Conservation (phyloP, 768 basidiomycete genomes). For the Hericium coralloides region DNA sequence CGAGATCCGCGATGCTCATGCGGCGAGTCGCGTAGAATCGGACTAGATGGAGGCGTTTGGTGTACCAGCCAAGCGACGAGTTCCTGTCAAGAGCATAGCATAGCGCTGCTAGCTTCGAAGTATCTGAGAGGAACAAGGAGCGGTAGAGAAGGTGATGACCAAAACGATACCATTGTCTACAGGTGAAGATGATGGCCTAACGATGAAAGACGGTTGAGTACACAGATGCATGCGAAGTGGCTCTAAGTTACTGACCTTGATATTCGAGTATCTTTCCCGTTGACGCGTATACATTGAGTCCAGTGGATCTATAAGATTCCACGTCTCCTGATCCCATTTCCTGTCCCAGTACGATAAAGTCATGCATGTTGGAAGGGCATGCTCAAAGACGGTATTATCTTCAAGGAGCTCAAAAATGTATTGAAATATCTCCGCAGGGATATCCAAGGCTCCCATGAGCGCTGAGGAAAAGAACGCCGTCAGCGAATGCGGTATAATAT, state of each 20-base stretch:
- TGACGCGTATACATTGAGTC: slow-evolving; percentile 52
- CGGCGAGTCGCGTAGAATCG: slow-evolving; percentile 36
- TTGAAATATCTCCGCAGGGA: slow-evolving; percentile 65
- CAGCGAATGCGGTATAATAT: neutral
- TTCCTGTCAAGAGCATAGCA: slow-evolving; percentile 43
- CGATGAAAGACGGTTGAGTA: neutral
- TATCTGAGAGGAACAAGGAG: slow-evolving; percentile 58
- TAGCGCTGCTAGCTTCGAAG: slow-evolving; percentile 43
- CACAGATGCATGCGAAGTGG: slow-evolving; percentile 3
- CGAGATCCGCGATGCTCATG: slow-evolving; percentile 38
- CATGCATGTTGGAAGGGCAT: slow-evolving; percentile 51
- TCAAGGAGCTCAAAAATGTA: slow-evolving; percentile 64
- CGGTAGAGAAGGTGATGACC: slow-evolving; percentile 62
- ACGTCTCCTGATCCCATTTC: slow-evolving; percentile 31
- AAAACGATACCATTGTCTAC: slow-evolving; percentile 50
- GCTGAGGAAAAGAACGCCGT: neutral
- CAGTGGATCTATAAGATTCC: slow-evolving; percentile 52
- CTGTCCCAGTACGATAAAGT: slow-evolving; percentile 60
- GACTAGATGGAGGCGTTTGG: slow-evolving; percentile 60
- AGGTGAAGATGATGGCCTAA: slow-evolving; percentile 63
- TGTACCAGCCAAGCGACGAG: slow-evolving; percentile 59
- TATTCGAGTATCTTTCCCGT: slow-evolving; percentile 50
- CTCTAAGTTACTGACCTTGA: slow-evolving; percentile 42
- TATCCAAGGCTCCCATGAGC: slow-evolving; percentile 18
- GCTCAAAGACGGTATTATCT: slow-evolving; percentile 59